These are phyloP conservation scores for Epichloe brachyelytri DNA, from an alignment of 2,329 filamentous ascomycete species.

Conservation along the genomic window DNA sequence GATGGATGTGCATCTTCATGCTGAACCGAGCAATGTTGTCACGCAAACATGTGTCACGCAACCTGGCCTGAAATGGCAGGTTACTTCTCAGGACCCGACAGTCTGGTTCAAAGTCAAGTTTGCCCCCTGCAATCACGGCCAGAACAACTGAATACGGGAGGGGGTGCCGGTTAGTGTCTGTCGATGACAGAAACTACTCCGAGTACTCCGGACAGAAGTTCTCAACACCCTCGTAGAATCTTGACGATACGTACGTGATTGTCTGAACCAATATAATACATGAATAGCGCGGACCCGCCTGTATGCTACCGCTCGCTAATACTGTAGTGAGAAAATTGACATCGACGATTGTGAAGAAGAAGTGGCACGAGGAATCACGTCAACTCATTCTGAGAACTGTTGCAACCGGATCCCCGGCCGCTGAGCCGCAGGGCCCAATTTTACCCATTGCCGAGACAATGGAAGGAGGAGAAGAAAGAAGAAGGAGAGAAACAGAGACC, in stretches of 20 bases:
- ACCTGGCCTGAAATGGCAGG: slow-evolving; percentile 4
- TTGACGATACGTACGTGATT: not conserved
- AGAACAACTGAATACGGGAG: not conserved
- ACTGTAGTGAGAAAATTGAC: too few species aligned
- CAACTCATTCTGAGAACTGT: not conserved
- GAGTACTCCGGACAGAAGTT: not conserved
- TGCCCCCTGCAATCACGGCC: not conserved
- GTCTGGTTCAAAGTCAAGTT: slow-evolving; percentile 5
- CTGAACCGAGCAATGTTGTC: not conserved
- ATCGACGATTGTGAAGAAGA: too few species aligned
- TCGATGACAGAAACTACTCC: not conserved
- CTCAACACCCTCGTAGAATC: not conserved
- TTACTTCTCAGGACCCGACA: slow-evolving; percentile 5
- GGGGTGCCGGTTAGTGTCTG: not conserved
- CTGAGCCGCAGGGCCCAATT: not conserved
- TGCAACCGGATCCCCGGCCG: not conserved
- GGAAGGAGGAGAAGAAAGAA: not conserved
- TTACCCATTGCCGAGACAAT: not conserved
- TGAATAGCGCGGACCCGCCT: not conserved
- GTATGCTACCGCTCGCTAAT: not conserved
- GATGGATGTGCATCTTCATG: not conserved
- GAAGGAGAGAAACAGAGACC: too few species aligned
- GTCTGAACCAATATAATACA: not conserved
- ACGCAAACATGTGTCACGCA: not conserved
- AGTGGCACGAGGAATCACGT: not conserved